phyloP scores from a whole-genome alignment of 1,139 yeast genomes.

The Candida sp. region DNA sequence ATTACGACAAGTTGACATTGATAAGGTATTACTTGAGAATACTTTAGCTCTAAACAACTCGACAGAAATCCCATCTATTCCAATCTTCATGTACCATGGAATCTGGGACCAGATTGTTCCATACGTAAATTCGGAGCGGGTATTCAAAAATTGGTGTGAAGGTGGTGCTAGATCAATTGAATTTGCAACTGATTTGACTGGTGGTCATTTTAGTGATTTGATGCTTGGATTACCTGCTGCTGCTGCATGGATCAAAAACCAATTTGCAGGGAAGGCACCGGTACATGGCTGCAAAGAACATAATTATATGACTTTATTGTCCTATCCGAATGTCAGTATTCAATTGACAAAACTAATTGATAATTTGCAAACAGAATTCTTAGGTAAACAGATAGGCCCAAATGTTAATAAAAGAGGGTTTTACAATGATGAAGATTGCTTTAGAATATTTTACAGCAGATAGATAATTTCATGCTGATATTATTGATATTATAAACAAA shows the following conservation, averaged over 20 bases:
- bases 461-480: neutral
- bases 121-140: neutral
- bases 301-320: neutral
- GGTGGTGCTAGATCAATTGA: conserved; percentile 21
- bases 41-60: conserved; percentile 1
- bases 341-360: neutral
- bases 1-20: neutral
- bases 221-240: conserved; percentile 29
- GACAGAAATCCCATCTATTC: neutral
- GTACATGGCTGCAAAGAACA: conserved; percentile 24
- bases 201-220: conserved; percentile 26
- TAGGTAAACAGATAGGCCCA: conserved; percentile 1
- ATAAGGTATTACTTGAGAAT: neutral
- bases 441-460: neutral
- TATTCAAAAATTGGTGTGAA: neutral
- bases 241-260: conserved; percentile 20
- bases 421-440: neutral
- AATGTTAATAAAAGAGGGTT: neutral
- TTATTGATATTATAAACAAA: neutral
- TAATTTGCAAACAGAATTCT: neutral
- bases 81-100: conserved; percentile 2
- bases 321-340: neutral
- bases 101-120: conserved; percentile 2
- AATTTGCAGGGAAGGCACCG: conserved; percentile 16
- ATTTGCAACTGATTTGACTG: conserved; percentile 19